Base-by-base conservation (phyloP, 2,329 filamentous ascomycete genomes). In the Pyricularia grisea region DNA sequence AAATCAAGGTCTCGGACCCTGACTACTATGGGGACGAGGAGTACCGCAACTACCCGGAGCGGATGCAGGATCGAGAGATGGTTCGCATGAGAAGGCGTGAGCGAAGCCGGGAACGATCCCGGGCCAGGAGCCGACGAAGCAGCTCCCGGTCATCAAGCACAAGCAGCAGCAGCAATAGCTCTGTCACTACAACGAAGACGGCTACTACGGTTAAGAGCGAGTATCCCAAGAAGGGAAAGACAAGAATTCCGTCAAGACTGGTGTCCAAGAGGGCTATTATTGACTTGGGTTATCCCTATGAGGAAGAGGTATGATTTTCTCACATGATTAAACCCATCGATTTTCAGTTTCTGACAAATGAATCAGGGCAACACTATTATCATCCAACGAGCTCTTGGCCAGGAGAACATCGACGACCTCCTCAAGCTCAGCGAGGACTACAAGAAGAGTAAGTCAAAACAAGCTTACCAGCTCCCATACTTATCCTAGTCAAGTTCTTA, bases 371-470 rank as follows among this genome's bases (percentile, higher is more conserved):
- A 91, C 73, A 91, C 90, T 27, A 88, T 95, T 73, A 87, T 97
- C 68, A 88, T 98, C 42, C 88, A 91, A 73, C 90, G 92, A 75
- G 94, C 94, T 11, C 84, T 98, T 5, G 92, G 92, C 20, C 94
- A 96, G 74, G 88, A 94, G 23, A 93, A 97, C 74, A 97, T 97
- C 72, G 93, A 97, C 73, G 91, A 96, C 74, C 84, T 97, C 64
- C 91, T 97, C 74, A 90, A 88, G 74, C 83, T 93, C 67, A 96
- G 92, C 78, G 91, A 93, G 74, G 88, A 90, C 36, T 93, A 92
- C 79, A 89, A 85, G 76, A 85, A 86, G 75, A 82, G 85, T 87
- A 74, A 75, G 82, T 75, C 6, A 17, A 14, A 36, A 70, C 31
- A 23, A 17, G 67, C 68, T 65, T 66, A 36, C 65, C 23, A 17